Conservation (phyloP, 352 stramenopile species). For the Elongisporangium senticosum region DNA sequence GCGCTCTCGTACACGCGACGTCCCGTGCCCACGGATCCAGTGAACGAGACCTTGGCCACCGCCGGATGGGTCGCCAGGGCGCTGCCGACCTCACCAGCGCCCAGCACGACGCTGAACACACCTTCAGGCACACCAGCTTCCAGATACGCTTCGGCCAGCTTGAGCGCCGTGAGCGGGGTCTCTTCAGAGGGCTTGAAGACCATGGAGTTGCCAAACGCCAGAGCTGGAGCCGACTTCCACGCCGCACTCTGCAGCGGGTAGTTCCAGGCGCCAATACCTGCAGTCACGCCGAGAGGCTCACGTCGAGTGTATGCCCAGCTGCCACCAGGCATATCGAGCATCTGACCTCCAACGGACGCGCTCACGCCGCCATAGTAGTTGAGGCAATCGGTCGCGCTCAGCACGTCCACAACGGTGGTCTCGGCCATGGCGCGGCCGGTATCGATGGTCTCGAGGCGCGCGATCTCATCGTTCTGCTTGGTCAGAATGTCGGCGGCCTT, state of each 20-base stretch:
- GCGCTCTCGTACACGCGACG: constrained; percentile 63
- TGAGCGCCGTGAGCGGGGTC: constrained; percentile 71
- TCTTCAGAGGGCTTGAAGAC: constrained; percentile 91
- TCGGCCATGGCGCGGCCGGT: constrained; percentile 73
- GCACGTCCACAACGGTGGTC: constrained; percentile 60
- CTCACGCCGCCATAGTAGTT: constrained; percentile 72
- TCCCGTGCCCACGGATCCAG: constrained; percentile 71
- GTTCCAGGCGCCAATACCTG: constrained; percentile 79
- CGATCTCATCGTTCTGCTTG: constrained; percentile 55
- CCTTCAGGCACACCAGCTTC: constrained; percentile 65
- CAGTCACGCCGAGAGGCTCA: constrained; percentile 67
- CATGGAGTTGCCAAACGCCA: constrained; percentile 88
- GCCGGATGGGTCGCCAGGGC: constrained; percentile 45
- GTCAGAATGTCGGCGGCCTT: constrained; percentile 57
- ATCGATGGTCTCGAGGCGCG: constrained; percentile 69
- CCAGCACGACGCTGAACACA: constrained; percentile 79
- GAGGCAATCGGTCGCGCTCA: constrained; percentile 68
- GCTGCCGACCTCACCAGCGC: constrained; percentile 47
- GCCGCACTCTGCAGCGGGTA: constrained; percentile 75
- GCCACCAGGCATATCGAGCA: constrained; percentile 50
- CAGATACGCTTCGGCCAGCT: constrained; percentile 60
- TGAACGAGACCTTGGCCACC: constrained; percentile 85
- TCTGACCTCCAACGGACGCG: constrained; percentile 63
- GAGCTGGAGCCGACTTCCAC: constrained; percentile 74
- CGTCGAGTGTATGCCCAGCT: constrained; percentile 77